Conservation (phyloP, 352 stramenopile species). For the Pythium aristosporum region DNA sequence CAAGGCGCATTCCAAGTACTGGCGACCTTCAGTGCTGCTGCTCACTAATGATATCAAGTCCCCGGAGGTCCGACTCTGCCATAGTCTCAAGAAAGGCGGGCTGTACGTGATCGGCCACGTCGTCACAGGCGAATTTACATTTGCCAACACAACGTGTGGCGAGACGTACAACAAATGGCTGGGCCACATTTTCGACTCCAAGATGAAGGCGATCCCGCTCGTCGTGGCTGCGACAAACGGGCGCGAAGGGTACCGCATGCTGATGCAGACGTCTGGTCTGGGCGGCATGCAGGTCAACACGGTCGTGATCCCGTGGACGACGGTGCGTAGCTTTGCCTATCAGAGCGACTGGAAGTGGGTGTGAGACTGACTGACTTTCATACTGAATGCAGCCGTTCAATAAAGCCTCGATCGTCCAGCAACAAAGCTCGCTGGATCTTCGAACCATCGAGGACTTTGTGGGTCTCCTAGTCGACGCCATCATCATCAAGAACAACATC, state of each 20-base stretch:
- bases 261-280: constrained; percentile 65
- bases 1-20: constrained; percentile 78
- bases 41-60: constrained; percentile 42
- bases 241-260: constrained; percentile 56
- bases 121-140: constrained; percentile 40
- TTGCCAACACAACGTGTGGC: constrained; percentile 27
- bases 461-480: constrained; percentile 44
- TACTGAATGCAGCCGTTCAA: constrained; percentile 3
- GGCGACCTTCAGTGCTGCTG: constrained; percentile 73
- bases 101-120: constrained; percentile 73
- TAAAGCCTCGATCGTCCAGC: background rate
- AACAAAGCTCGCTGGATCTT: constrained; percentile 5
- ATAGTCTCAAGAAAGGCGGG: constrained; percentile 80
- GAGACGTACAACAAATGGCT: constrained; percentile 45
- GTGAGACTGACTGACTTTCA: background rate
- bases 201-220: constrained; percentile 62
- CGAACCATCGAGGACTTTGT: constrained; percentile 35
- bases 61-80: constrained; percentile 54
- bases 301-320: constrained; percentile 57
- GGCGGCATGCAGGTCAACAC: constrained; percentile 83
- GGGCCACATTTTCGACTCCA: constrained; percentile 42
- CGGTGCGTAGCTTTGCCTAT: constrained; percentile 14
- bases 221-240: constrained; percentile 45
- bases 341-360: background rate
- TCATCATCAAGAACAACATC: constrained; percentile 58